Conservation (phyloP, 129 eudicot species). For the Flaveria trinervia region DNA sequence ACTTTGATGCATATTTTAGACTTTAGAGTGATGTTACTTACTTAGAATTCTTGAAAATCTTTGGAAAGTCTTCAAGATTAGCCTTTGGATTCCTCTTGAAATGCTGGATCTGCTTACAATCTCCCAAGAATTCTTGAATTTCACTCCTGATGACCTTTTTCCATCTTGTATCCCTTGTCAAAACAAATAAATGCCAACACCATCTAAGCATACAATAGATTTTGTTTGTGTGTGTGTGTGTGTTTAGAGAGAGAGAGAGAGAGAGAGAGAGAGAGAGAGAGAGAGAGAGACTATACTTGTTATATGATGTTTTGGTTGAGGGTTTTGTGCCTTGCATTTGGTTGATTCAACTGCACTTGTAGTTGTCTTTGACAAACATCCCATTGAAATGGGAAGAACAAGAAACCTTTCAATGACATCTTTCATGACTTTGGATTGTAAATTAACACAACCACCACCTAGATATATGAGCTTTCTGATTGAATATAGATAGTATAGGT, state of each 20-base stretch:
- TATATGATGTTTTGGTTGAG: slow-evolving; percentile 31
- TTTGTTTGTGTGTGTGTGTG: background rate
- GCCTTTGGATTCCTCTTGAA: slow-evolving; percentile 48
- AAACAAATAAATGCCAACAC: background rate
- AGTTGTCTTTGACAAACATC: slow-evolving; percentile 58
- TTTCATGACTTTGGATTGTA: slow-evolving; percentile 43
- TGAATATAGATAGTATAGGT: slow-evolving; percentile 15
- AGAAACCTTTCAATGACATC: slow-evolving; percentile 51
- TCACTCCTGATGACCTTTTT: slow-evolving; percentile 32
- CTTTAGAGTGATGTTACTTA: slow-evolving; percentile 31
- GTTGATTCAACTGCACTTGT: slow-evolving; percentile 39
- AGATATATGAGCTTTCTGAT: slow-evolving; percentile 29
- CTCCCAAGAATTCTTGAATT: slow-evolving; percentile 42
- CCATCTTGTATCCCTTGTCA: slow-evolving; percentile 27
- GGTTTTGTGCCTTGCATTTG: slow-evolving; percentile 34
- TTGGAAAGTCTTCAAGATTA: slow-evolving; percentile 47
- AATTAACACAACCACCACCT: background rate
- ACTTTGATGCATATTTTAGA: background rate
- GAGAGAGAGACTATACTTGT: slow-evolving; percentile 32
- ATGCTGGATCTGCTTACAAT: slow-evolving; percentile 42
- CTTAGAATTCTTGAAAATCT: slow-evolving; percentile 62
- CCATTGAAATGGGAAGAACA: slow-evolving; percentile 64
- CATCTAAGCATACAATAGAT: background rate
- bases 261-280: background rate
- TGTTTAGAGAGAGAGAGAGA: background rate